Base-by-base conservation (phyloP, 2,329 filamentous ascomycete species). In the Sporothrix brasiliensis region DNA sequence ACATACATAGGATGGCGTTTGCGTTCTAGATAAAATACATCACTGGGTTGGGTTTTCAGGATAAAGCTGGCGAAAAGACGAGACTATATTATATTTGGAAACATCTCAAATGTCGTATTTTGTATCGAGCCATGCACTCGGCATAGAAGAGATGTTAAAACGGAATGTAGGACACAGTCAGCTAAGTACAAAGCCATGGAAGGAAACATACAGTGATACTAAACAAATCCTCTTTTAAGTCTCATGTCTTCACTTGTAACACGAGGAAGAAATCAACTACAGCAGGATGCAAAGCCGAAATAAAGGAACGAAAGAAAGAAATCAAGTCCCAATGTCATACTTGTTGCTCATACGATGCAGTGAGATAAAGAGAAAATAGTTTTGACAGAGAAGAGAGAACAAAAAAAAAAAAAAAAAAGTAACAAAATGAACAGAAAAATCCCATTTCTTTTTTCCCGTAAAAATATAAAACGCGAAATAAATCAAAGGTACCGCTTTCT, bases 401-500 rank as follows among this genome's bases (percentile, higher is more conserved):
- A 54, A 47, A 47, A 52, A 10, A 34, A n/a, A 6, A 2, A 1
- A 53, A 54, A 47, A 47, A 52, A 10, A 34, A 3, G 16, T 34
- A 65, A 41, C 10, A 61, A 61, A 47, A 49, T 16, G 21, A 27
- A 69, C 49, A 56, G 44, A 69, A 13, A 69, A 56, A 47, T n/a
- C 41, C 41, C 61, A 34, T 66, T 66, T 66, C 47, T 54, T 54
- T 67, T 52, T 53, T 50, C 52, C 39, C 44, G n/a, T 4, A 41
- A 58, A 52, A 47, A 16, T 16, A 58, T 27, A 69, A 44, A 21
- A 67, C 21, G 39, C 27, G 58, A 60, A 41, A 52, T 47, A 65
- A 47, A 63, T 30, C 19, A 65, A 65, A 65, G 47, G 60, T 49
- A 69, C 47, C 58, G 54, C 54, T 49, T 69, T 69, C 47, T 63